These are phyloP conservation scores for Tetragonia tetragonoides DNA, from an alignment of 148 eudicot genomes.

Conservation along the genomic window DNA sequence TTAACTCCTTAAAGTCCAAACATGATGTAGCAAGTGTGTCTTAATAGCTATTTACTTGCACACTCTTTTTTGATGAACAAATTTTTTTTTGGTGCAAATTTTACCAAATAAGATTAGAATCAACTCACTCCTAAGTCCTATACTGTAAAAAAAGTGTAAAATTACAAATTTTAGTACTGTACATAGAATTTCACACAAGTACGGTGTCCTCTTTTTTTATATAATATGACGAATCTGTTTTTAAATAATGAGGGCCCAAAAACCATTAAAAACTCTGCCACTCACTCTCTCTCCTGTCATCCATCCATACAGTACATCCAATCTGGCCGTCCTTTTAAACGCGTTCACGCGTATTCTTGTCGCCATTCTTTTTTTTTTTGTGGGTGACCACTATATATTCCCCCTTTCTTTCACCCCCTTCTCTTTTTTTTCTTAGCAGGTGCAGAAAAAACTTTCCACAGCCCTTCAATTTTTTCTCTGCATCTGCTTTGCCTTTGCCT, in stretches of 20 bases:
- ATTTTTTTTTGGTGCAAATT: too few relatives aligned
- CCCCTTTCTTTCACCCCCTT: background rate
- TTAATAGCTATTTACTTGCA: too few relatives aligned
- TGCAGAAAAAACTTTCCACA: slow-evolving; percentile 20
- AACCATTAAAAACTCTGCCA: background rate
- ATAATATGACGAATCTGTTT: too few relatives aligned
- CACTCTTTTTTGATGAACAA: too few relatives aligned
- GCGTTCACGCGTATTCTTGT: slow-evolving; percentile 30
- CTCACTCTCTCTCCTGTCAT: background rate
- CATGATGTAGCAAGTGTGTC: too few relatives aligned
- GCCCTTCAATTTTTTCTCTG: slow-evolving; percentile 10
- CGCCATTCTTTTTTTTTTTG: background rate
- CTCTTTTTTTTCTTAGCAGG: slow-evolving; percentile 24
- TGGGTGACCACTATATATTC: slow-evolving; percentile 30
- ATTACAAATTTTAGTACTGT: too few relatives aligned
- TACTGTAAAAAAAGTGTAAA: too few relatives aligned
- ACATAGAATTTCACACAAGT: too few relatives aligned
- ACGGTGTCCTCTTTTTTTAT: too few relatives aligned
- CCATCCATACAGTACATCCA: slow-evolving; percentile 1
- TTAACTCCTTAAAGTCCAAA: too few relatives aligned
- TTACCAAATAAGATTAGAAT: too few relatives aligned
- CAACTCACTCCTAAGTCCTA: too few relatives aligned
- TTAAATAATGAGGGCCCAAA: background rate
- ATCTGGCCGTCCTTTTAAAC: slow-evolving; percentile 19
- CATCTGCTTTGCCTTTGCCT: slow-evolving; percentile 11